Base-by-base conservation (phyloP, 495 filamentous ascomycete species). In the Cercophora sp. region DNA sequence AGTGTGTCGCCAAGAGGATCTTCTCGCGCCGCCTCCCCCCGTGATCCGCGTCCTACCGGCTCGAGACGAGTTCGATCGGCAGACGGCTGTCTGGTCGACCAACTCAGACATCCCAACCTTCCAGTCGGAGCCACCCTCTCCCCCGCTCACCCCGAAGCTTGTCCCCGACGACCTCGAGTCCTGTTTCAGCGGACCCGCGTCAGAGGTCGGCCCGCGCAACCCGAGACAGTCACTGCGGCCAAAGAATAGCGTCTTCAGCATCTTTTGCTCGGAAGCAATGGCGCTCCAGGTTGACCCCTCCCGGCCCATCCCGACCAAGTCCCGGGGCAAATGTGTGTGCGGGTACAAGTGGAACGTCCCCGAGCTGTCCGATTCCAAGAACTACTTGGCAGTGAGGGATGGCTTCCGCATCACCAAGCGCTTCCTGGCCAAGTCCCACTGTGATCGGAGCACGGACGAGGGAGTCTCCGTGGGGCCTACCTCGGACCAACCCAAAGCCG, bases 401-500 rank as follows among this genome's bases (percentile, higher is more conserved):
- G 69, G 69, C 11, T 72, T 70, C 46, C 55, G 55, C 43, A 58
- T 72, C 8, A 69, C 64, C 0, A 34, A 59, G 4, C 64, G 69
- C 19, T 72, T 70, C 26, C 60, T 70, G 22, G 69, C 64, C 23
- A 70, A 70, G 57, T 70, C 66, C 5, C 68, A 72, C 45, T 66
- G 66, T 40, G 62, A 66, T 6, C 51, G 52, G 6, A 60, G 65
- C 18, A 22, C 45, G 10, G 55, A 57, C 19, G 50, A 53, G 20
- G 55, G 55, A 16, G 54, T 51, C 8, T 48, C 42, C 8, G 40
- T 35, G 18, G 37, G 23, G 3, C 18, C 40, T 5, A 27, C 47
- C 2, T 10, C 50, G 50, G 40, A 66, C 49, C 39, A 63, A 39
- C 23, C 48, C 25, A 55, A 51, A 36, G 43, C 50, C 2, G 51